A percentile compares a stretch with the other conserved stretches of the same genome.
phyloP scores from a whole-genome alignment of 148 eudicot species.

The Tetragonia tetragonoides region DNA sequence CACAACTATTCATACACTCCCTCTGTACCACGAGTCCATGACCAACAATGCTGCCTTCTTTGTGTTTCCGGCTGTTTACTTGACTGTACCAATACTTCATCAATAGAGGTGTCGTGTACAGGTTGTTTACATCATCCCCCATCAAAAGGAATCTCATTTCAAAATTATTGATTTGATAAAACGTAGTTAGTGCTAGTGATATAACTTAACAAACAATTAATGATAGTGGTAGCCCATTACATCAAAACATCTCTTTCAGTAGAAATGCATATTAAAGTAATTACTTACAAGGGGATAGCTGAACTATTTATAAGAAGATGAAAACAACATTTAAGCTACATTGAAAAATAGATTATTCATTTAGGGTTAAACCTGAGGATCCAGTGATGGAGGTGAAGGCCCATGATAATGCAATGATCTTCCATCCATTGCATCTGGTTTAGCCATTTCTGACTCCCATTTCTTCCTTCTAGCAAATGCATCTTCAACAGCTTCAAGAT shows the following conservation, averaged over 20 bases:
- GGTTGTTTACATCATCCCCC: neutral
- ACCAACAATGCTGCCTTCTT: neutral
- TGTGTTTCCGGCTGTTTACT: neutral
- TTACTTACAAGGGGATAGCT: neutral
- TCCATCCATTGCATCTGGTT: conserved; percentile 34
- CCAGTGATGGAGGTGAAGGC: conserved; percentile 59
- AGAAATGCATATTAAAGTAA: neutral
- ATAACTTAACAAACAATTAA: neutral
- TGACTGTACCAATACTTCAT: neutral
- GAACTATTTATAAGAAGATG: neutral
- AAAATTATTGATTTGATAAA: neutral
- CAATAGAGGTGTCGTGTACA: neutral
- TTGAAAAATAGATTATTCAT: neutral
- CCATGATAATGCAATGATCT: conserved; percentile 35
- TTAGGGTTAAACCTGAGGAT: conserved; percentile 71
- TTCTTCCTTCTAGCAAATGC: conserved; percentile 76
- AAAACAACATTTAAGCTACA: neutral
- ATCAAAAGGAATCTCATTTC: neutral
- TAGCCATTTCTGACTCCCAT: conserved; percentile 55
- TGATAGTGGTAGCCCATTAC: neutral
- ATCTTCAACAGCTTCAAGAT: conserved; percentile 74
- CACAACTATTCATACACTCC: neutral
- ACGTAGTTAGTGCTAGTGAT: no score
- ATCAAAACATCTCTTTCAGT: neutral
- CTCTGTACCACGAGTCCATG: neutral